Base-by-base conservation (phyloP, 495 filamentous ascomycete genomes). In the Penicillium goetzii region DNA sequence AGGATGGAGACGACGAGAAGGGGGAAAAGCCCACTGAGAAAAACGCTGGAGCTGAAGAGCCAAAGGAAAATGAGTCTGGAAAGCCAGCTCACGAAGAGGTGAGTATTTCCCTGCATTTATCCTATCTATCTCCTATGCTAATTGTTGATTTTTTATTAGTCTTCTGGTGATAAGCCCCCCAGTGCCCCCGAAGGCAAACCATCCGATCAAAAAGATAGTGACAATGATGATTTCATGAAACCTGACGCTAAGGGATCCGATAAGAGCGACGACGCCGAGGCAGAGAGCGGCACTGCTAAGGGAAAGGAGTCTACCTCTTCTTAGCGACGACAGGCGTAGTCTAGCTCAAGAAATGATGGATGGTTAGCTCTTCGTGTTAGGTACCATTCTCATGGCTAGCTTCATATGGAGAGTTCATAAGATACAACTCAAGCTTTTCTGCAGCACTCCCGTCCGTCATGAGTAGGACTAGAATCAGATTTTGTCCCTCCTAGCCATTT, bases 1-100 rank as follows among this genome's bases (percentile, higher is more conserved):
- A 72, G 54, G 14, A 60, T 4, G 14, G 36, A 28, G 15, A 53
- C 21, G 50, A 69, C 17, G 58, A 69, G 38, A 61, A 73, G 55
- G 50, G 30, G 10, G 33, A 63, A 14, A 23, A 59, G 4, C 25
- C 63, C 2, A n/a, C 50, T 34, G 30, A 53, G 10, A 12, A 66
- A 2, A 47, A 66, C 8, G 3, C 61, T 4, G 56, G 56, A 17
- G 51, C 54, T 11, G 43, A 65, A 26, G 26, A 61, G 36, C 19
- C 45, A 14, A 52, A 58, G 45, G 21, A 65, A 17, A 17, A 43
- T 15, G 19, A 26, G 19, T 36, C 60, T n/a, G 30, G 14, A 6
- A 47, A 66, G 8, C 32, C 58, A 3, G 23, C 23, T 41, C 43
- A 57, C 21, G 50, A 63, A 25, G 59, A 68, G 60, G 60, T 62